Percentiles rank a stretch among this genome's conserved stretches.
Evolutionary conservation across 805 yeast species (phyloP).

Genomic region (Saturnispora halmiae): DNA sequence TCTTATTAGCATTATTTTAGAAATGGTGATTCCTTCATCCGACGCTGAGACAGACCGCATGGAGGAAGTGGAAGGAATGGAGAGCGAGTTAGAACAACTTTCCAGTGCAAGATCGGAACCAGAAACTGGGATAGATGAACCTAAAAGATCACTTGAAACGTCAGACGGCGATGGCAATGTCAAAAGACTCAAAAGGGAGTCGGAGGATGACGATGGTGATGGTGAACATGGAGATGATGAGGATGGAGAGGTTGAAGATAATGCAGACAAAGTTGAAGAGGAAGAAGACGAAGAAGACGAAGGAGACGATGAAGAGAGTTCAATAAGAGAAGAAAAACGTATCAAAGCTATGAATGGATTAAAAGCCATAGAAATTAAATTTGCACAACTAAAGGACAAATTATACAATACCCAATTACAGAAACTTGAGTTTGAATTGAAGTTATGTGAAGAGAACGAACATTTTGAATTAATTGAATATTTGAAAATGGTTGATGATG

Average conservation of each 20-base stretch:
- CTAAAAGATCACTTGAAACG: constrained; percentile 4
- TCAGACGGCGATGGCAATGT: constrained; percentile 3
- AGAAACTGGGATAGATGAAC: neutral
- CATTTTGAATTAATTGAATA: constrained; percentile 83
- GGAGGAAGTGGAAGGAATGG: constrained; percentile 48
- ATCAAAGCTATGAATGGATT: constrained; percentile 62
- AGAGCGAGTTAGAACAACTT: constrained; percentile 37
- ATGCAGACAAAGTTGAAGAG: constrained; percentile 14
- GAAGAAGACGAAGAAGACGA: constrained; percentile 17
- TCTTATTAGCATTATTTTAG: too few species aligned
- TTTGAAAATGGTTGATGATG: constrained; percentile 59
- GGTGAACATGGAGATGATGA: constrained; percentile 18
- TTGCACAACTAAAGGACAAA: constrained; percentile 77
- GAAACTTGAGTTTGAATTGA: constrained; percentile 71
- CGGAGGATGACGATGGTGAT: constrained; percentile 12
- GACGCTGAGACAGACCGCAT: constrained; percentile 90
- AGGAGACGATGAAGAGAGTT: constrained; percentile 13
- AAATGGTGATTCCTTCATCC: constrained; percentile 35
- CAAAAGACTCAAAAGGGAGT: constrained; percentile 6
- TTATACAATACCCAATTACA: constrained; percentile 76
- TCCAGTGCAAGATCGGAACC: constrained; percentile 1
- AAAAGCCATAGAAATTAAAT: constrained; percentile 73
- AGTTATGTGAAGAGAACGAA: constrained; percentile 77
- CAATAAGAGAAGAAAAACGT: constrained; percentile 36
- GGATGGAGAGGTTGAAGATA: constrained; percentile 14